phyloP scores from a whole-genome alignment of 2,329 filamentous ascomycete species.

The Mariannaea sp. region DNA sequence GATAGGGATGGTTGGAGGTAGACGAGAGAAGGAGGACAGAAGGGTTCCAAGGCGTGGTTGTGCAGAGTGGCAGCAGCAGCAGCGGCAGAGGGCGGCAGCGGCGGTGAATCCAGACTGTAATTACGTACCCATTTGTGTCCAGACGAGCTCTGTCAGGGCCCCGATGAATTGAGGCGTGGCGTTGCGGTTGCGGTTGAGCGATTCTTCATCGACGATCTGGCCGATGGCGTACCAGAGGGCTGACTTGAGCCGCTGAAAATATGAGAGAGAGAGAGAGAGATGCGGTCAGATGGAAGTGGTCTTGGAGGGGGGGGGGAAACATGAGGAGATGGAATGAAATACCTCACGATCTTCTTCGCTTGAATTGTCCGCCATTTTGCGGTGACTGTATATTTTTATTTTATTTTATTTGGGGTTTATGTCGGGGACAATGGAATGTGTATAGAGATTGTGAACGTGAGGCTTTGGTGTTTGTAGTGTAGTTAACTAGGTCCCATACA shows the following conservation, averaged over 20 bases:
- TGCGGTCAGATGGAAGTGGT: no score
- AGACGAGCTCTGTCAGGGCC: constrained; percentile 83
- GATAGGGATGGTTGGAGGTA: no score
- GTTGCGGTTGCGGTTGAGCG: constrained; percentile 66
- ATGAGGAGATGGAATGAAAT: neutral
- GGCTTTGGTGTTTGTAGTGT: no score
- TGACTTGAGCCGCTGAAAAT: constrained; percentile 76
- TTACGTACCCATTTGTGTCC: constrained; percentile 85
- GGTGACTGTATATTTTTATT: no score
- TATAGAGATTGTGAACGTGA: no score
- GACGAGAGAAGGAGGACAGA: neutral
- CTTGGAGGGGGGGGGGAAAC: no score
- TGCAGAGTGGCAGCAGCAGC: no score
- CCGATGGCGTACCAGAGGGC: constrained; percentile 84
- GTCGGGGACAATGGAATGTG: no score
- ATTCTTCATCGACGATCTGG: constrained; percentile 87
- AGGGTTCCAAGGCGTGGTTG: no score
- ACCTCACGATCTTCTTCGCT: constrained; percentile 46
- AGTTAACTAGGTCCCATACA: no score
- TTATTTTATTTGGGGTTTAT: neutral
- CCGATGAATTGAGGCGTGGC: constrained; percentile 92
- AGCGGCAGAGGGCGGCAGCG: no score
- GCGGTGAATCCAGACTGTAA: no score
- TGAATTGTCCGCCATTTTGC: constrained; percentile 42
- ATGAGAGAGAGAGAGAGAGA: neutral